Evolutionary conservation across 352 stramenopile species (phyloP).

Genomic region (Globisporangium barbulae): DNA sequence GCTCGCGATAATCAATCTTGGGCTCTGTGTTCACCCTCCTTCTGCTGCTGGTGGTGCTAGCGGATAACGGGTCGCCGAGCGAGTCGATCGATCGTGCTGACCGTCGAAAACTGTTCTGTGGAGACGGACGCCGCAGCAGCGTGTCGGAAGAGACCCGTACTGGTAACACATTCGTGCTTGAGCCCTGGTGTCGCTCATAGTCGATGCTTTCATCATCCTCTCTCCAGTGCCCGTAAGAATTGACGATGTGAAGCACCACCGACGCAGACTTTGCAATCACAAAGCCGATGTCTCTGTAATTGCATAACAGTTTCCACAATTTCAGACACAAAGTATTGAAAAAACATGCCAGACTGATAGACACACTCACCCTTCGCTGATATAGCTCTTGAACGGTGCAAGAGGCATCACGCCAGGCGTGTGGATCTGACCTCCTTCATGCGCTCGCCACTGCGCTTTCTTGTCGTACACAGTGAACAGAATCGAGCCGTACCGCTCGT

Average conservation of each 20-base stretch:
- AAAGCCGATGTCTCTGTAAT: slow-evolving; percentile 59
- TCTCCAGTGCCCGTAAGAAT: slow-evolving; percentile 48
- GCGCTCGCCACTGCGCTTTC: neutral
- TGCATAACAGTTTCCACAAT: neutral
- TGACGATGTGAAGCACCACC: slow-evolving; percentile 54
- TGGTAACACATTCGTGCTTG: slow-evolving; percentile 11
- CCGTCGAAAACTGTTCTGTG: slow-evolving; percentile 26
- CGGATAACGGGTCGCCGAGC: neutral
- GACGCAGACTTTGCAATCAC: slow-evolving; percentile 50
- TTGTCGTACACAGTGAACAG: slow-evolving; percentile 29
- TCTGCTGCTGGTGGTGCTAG: neutral
- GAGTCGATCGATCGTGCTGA: slow-evolving; percentile 11
- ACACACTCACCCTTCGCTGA: slow-evolving; percentile 48
- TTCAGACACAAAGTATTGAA: neutral
- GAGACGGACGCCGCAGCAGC: slow-evolving; percentile 31
- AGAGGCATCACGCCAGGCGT: slow-evolving; percentile 21
- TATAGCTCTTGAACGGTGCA: slow-evolving; percentile 37
- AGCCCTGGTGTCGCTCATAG: neutral
- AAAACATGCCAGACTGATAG: neutral
- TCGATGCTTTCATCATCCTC: slow-evolving; percentile 2
- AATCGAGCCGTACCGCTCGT: slow-evolving; percentile 45
- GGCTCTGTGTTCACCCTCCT: neutral
- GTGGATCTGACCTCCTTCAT: neutral
- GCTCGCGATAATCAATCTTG: slow-evolving; percentile 7
- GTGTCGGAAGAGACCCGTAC: slow-evolving; percentile 44